These are phyloP conservation scores for Oehlia diaphana DNA, from an alignment of 192 early-diverging fungal genomes.

Conservation along the genomic window DNA sequence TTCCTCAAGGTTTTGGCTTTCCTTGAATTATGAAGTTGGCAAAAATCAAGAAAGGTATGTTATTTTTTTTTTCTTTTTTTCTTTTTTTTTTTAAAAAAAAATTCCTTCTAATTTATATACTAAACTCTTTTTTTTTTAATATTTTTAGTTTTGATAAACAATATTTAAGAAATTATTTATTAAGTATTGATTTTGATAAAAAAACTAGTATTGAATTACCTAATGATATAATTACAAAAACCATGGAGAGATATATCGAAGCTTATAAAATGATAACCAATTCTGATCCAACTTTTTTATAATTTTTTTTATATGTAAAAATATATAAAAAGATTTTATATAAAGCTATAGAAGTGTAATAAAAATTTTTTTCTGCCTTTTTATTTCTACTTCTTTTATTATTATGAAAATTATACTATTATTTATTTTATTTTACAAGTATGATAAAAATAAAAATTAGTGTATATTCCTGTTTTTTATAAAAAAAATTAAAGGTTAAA, in stretches of 20 bases:
- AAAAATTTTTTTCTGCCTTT: too few species aligned
- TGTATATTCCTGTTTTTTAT: too few species aligned
- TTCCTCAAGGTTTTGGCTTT: conserved; percentile 98
- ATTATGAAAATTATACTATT: too few species aligned
- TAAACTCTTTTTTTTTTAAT: not conserved
- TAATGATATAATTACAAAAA: conserved; percentile 78
- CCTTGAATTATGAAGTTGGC: conserved; percentile 76
- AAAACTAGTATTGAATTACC: conserved; percentile 80
- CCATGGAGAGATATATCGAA: conserved; percentile 88
- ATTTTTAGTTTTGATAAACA: conserved; percentile 91
- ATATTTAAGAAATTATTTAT: conserved; percentile 93
- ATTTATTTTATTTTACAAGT: too few species aligned
- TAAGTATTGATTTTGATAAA: conserved; percentile 88
- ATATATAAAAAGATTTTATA: too few species aligned
- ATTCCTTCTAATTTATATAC: too few species aligned
- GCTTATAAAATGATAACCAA: conserved; percentile 85
- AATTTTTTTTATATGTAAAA: not conserved
- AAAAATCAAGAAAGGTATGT: conserved; percentile 62
- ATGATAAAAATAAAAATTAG: too few species aligned
- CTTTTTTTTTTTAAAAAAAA: too few species aligned
- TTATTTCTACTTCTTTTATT: too few species aligned
- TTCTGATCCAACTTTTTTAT: conserved; percentile 12
- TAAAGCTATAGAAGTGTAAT: too few species aligned
- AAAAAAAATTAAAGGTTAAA: too few species aligned
- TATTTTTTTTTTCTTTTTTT: too few species aligned